Conservation (phyloP, 2,329 filamentous ascomycete genomes). For the Cercospora citrullina region DNA sequence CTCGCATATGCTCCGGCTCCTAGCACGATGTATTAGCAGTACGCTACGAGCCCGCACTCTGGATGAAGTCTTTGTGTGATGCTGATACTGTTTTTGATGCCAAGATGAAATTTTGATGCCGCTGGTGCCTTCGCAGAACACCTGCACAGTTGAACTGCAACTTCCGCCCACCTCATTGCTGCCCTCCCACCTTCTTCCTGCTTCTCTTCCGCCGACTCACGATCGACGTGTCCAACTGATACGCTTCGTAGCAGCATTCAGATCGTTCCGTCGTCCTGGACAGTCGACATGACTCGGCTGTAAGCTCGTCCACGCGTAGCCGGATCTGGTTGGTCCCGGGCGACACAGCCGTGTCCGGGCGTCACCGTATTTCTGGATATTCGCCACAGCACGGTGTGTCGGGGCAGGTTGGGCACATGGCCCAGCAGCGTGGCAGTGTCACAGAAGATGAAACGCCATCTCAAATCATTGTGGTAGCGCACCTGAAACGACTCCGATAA, state of each 20-base stretch:
- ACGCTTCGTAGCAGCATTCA: not conserved
- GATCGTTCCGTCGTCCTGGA: not conserved
- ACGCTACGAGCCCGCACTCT: not conserved
- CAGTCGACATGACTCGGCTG: not conserved
- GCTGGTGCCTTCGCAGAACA: not conserved
- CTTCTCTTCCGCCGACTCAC: not conserved
- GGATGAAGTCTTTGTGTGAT: not conserved
- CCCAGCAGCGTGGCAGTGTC: not conserved
- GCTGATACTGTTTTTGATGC: not conserved
- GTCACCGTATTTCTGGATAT: not conserved
- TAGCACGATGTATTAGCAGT: too few species aligned
- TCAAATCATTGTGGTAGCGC: not conserved
- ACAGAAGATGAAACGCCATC: constrained; percentile 8
- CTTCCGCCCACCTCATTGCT: not conserved
- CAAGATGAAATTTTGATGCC: not conserved
- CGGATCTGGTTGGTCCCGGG: not conserved
- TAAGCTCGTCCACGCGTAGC: not conserved
- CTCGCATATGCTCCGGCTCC: not conserved
- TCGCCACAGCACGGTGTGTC: constrained; percentile 1
- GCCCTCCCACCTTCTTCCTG: not conserved
- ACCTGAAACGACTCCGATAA: constrained; percentile 10
- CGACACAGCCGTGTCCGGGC: not conserved
- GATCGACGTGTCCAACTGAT: not conserved
- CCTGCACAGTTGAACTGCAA: not conserved
- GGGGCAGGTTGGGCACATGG: not conserved